Percentiles rank a stretch among this genome's conserved stretches.
phyloP scores from a whole-genome alignment of 2,329 filamentous ascomycete species.

The Chaetomium sp. region DNA sequence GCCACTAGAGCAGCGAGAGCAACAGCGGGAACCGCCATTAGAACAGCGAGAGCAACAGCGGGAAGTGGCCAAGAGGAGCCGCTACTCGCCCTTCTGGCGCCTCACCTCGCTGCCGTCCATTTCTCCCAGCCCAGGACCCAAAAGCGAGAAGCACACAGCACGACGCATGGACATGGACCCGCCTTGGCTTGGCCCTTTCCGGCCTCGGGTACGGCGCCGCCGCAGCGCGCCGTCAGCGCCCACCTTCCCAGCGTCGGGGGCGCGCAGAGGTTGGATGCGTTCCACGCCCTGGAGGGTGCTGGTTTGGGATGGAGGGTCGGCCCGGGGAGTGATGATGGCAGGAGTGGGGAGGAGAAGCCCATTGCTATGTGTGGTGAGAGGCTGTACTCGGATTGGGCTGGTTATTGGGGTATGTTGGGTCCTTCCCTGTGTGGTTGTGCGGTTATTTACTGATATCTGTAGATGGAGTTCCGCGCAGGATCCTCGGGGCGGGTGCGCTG shows the following conservation, averaged over 20 bases:
- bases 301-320: neutral
- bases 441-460: neutral
- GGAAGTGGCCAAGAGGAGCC: neutral
- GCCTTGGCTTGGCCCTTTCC: neutral
- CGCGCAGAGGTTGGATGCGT: neutral
- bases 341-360: neutral
- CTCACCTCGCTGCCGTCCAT: neutral
- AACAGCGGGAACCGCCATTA: neutral
- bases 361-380: slow-evolving; percentile 21
- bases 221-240: neutral
- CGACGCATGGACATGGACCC: neutral
- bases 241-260: neutral
- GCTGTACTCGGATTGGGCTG: slow-evolving; percentile 24
- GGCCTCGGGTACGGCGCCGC: too few species aligned
- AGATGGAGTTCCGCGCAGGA: slow-evolving; percentile 15
- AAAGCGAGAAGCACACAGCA: neutral
- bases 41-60: neutral
- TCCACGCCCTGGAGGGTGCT: neutral
- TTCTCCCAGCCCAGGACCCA: neutral
- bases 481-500: slow-evolving; percentile 25
- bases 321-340: neutral
- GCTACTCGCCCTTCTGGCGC: neutral
- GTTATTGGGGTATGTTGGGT: slow-evolving; percentile 20
- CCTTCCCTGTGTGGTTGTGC: neutral
- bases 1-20: neutral